phyloP scores from a whole-genome alignment of 495 filamentous ascomycete genomes.

The Alectoria sarmentosa region DNA sequence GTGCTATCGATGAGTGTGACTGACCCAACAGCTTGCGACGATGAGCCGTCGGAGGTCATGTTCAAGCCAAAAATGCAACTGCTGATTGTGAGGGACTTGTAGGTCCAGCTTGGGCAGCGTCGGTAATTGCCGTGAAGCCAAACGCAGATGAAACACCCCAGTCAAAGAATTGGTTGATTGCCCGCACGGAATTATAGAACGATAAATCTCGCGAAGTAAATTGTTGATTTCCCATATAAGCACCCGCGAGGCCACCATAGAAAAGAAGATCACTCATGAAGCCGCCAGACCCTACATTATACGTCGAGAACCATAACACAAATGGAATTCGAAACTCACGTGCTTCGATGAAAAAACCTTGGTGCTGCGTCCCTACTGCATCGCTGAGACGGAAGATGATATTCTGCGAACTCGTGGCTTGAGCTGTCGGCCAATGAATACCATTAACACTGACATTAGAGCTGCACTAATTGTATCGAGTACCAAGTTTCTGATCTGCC shows the following conservation, averaged over 20 bases:
- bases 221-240: conserved; percentile 69
- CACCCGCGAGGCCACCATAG: conserved; percentile 62
- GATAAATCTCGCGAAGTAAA: conserved; percentile 70
- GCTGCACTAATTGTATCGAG: conserved; percentile 63
- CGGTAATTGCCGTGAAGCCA: background rate
- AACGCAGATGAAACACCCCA: conserved; percentile 32
- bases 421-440: conserved; percentile 71
- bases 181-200: conserved; percentile 57
- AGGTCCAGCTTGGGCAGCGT: conserved; percentile 40
- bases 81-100: conserved; percentile 41
- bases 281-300: conserved; percentile 53
- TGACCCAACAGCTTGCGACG: conserved; percentile 36
- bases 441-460: conserved; percentile 45
- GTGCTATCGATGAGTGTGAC: conserved; percentile 49
- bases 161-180: conserved; percentile 52
- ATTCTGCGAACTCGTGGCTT: conserved; percentile 73
- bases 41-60: conserved; percentile 34
- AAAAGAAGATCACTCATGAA: conserved; percentile 59
- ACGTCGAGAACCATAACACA: background rate
- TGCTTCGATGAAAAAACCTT: conserved; percentile 69
- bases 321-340: conserved; percentile 36
- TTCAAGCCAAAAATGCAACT: conserved; percentile 49
- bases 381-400: conserved; percentile 62
- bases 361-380: conserved; percentile 53
- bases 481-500: conserved; percentile 71